These are phyloP conservation scores for Neodidymelliopsis sp. DNA, from an alignment of 2,329 filamentous ascomycete genomes.

Conservation along the genomic window DNA sequence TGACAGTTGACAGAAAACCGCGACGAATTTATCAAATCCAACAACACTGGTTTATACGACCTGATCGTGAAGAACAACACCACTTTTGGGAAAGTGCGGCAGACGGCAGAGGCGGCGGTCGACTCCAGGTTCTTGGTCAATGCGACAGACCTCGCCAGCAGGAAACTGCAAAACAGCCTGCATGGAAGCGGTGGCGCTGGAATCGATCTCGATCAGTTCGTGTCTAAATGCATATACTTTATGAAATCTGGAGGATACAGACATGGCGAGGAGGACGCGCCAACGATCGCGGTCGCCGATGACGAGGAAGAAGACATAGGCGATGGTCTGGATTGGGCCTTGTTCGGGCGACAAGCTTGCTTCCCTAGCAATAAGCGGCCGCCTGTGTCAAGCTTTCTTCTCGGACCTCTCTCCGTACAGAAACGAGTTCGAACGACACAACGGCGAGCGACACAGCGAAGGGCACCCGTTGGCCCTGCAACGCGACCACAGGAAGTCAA, in stretches of 20 bases:
- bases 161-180: conserved; percentile 76
- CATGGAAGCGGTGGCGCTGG: conserved; percentile 76
- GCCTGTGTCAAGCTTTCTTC: conserved; percentile 79
- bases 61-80: conserved; percentile 72
- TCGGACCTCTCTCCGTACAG: conserved; percentile 87
- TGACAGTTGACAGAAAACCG: conserved; percentile 64
- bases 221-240: conserved; percentile 86
- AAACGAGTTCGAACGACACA: conserved; percentile 77
- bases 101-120: conserved; percentile 88
- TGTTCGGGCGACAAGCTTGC: conserved; percentile 80
- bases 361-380: conserved; percentile 77
- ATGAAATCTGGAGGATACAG: conserved; percentile 70
- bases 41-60: conserved; percentile 70
- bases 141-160: conserved; percentile 80
- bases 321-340: conserved; percentile 82
- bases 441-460: conserved; percentile 73
- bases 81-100: conserved; percentile 73
- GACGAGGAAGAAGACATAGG: conserved; percentile 71
- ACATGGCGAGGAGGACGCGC: conserved; percentile 59
- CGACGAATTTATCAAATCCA: conserved; percentile 72
- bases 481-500: conserved; percentile 78
- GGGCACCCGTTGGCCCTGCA: conserved; percentile 72
- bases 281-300: conserved; percentile 56
- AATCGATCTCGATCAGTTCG: conserved; percentile 88
- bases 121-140: conserved; percentile 87